These are phyloP conservation scores for Xylaria digitata DNA, from an alignment of 2,329 filamentous ascomycete genomes.

Conservation along the genomic window DNA sequence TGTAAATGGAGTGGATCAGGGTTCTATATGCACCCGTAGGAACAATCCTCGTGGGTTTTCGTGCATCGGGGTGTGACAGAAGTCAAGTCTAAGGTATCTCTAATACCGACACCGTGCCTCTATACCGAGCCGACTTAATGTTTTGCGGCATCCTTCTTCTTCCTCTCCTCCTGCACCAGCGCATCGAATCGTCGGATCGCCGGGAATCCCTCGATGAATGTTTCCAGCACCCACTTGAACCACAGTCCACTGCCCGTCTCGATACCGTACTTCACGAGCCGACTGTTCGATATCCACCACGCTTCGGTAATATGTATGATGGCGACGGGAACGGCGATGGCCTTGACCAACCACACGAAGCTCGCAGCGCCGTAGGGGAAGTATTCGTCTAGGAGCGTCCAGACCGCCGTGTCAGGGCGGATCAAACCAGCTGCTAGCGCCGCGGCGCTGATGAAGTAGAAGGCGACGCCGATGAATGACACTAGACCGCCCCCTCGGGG, in stretches of 20 bases:
- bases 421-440: constrained; percentile 62
- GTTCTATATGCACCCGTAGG: not conserved
- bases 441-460: constrained; percentile 65
- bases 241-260: constrained; percentile 60
- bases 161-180: constrained; percentile 57
- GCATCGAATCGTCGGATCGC: constrained; percentile 64
- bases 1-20: not conserved
- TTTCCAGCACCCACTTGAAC: constrained; percentile 65
- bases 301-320: constrained; percentile 74
- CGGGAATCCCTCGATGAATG: constrained; percentile 65
- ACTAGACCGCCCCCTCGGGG: constrained; percentile 61
- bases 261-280: constrained; percentile 62
- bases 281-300: constrained; percentile 61
- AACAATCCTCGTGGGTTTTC: not conserved
- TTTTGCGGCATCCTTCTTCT: constrained; percentile 56
- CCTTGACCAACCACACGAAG: constrained; percentile 68
- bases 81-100: not conserved
- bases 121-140: constrained; percentile 47
- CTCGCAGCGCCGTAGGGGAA: constrained; percentile 69
- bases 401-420: constrained; percentile 61
- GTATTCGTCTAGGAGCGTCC: constrained; percentile 60
- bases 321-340: constrained; percentile 69
- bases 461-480: constrained; percentile 65
- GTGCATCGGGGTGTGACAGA: not conserved
- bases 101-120: not conserved